Percentiles rank a stretch among this genome's conserved stretches.
Conservation (phyloP, 305 asterid genomes). For the Fraxinus sp. region DNA sequence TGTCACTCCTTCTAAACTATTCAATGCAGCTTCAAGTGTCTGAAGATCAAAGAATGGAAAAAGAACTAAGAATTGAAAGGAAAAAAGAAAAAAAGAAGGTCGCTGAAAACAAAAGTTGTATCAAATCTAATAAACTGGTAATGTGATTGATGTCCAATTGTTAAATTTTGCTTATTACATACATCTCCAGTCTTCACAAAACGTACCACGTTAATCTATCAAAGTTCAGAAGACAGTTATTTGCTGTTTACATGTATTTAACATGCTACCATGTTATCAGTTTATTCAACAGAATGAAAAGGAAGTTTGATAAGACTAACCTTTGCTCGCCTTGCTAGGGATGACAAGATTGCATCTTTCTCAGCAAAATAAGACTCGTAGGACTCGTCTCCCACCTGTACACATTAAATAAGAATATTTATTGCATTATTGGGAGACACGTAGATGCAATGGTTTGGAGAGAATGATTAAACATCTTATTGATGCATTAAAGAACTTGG, state of each 20-base stretch:
- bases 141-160: background rate
- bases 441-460: background rate
- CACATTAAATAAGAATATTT: background rate
- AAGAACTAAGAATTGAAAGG: background rate
- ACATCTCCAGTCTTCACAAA: background rate
- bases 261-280: background rate
- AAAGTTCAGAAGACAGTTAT: background rate
- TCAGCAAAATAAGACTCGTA: constrained; percentile 73
- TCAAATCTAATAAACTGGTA: background rate
- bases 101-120: background rate
- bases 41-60: constrained; percentile 9
- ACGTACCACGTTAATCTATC: background rate
- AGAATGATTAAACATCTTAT: background rate
- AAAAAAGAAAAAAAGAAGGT: background rate
- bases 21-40: constrained; percentile 59
- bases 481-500: background rate
- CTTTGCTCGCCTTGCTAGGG: constrained; percentile 89
- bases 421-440: background rate
- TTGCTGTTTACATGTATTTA: background rate
- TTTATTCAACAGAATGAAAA: background rate
- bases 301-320: constrained; percentile 39
- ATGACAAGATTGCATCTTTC: constrained; percentile 79
- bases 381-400: constrained; percentile 94
- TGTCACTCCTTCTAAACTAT: constrained; percentile 76
- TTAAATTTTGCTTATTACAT: background rate